A percentile compares a stretch with the other conserved stretches of the same genome.
phyloP scores from a whole-genome alignment of 2,329 filamentous ascomycete species.

The Ophiocordyceps unilateralis region DNA sequence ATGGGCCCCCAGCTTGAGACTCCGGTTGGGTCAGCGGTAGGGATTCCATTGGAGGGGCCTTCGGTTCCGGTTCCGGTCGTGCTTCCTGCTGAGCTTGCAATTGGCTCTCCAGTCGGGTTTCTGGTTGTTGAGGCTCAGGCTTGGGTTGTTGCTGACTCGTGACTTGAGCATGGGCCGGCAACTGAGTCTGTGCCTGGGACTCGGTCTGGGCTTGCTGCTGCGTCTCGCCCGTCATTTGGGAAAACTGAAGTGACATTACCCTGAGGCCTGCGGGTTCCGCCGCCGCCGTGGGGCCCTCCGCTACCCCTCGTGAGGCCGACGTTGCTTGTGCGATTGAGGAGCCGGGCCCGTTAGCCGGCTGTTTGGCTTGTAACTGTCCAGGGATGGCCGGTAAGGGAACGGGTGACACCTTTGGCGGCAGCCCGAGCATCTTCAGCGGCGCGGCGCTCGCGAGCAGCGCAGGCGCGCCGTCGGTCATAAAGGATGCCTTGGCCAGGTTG shows the following conservation, averaged over 20 bases:
- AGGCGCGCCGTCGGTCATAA: constrained; percentile 1
- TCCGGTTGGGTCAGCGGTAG: background rate
- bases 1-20: constrained; percentile 1
- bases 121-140: background rate
- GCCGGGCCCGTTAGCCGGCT: constrained; percentile 7
- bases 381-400: constrained; percentile 19
- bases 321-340: background rate
- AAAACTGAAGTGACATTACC: background rate
- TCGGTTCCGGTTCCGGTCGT: background rate
- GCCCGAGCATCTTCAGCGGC: constrained; percentile 1
- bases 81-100: background rate
- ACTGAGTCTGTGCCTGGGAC: constrained; percentile 4
- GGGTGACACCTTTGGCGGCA: constrained; percentile 15
- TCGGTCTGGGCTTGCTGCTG: background rate
- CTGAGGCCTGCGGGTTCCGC: background rate
- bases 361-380: constrained; percentile 15
- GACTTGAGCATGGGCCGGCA: constrained; percentile 4
- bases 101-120: background rate
- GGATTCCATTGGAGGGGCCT: background rate
- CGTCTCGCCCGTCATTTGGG: background rate
- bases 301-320: background rate
- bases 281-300: background rate
- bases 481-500: constrained; percentile 8
- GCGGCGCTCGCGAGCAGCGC: constrained; percentile 2
- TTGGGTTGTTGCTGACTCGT: background rate